Percentiles rank a stretch among this genome's conserved stretches.
These are phyloP conservation scores for Phellinidium pouzarii DNA, from an alignment of 1,284 basidiomycete genomes.

Conservation along the genomic window DNA sequence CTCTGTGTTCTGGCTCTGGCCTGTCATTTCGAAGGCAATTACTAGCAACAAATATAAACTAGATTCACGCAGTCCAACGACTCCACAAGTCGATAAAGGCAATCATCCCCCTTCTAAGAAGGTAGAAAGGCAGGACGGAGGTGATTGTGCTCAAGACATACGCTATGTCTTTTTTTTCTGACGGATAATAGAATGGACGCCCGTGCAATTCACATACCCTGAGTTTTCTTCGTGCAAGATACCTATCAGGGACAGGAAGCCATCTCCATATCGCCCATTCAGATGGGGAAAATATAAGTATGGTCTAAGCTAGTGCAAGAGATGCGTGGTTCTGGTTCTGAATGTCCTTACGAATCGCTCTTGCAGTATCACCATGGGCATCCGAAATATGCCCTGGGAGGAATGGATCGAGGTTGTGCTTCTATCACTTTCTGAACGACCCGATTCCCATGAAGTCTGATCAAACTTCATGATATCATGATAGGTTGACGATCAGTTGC, in stretches of 20 bases:
- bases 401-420: slow-evolving; percentile 58
- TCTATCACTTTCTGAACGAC: not conserved
- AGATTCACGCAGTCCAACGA: not conserved
- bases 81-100: not conserved
- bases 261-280: slow-evolving; percentile 57
- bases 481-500: slow-evolving; percentile 51
- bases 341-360: not conserved
- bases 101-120: not conserved
- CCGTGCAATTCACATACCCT: slow-evolving; percentile 47
- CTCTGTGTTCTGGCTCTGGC: not conserved
- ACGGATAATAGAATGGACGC: slow-evolving; percentile 38
- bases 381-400: slow-evolving; percentile 57
- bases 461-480: slow-evolving; percentile 4
- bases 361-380: slow-evolving; percentile 63
- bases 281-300: slow-evolving; percentile 57
- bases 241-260: slow-evolving; percentile 23
- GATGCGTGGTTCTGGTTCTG: slow-evolving; percentile 7
- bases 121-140: not conserved
- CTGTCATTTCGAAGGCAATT: not conserved
- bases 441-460: not conserved
- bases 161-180: not conserved
- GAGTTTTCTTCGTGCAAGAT: slow-evolving; percentile 24
- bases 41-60: not conserved
- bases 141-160: not conserved
- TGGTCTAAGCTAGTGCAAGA: slow-evolving; percentile 29